Evolutionary conservation across 257 asterid species (phyloP), one percentile per base, ranked within the genome.

Genomic region (Salvia miltiorrhiza): DNA sequence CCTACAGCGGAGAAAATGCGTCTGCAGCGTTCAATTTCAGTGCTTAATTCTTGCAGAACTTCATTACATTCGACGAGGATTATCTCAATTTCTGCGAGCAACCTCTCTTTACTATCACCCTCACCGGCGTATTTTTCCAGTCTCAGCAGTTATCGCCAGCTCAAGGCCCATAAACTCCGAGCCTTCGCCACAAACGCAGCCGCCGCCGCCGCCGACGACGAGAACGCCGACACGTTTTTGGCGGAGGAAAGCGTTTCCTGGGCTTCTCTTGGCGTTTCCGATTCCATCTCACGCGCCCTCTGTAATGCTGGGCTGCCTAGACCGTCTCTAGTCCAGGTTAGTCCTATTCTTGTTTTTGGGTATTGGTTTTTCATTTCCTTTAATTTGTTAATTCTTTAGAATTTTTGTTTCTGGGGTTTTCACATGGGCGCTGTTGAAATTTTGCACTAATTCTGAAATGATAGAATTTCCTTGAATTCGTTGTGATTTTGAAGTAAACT

Each of bases 301-400:
- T 70, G 81, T 59, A 74, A 77, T 72, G 74, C 70, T 85, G 96
- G 93, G 54, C 83, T 94, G 71, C 79, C 65, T 23, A 86, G 99
- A 61, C 99, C 99, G 33, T 94, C 97, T 21, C 65, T 83, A 63
- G 86, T 94, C 75, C 99, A 91, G 99, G 99, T 94, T 58, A 26
- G 14, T 26, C 10, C 21, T 6, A 2, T 48, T 19, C 21, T 28
- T 48, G 2, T 44, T 4, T 9, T 28, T 13, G 3, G 7, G 41
- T 28, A 0, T 43, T 14, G 6, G n/a, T 4, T 50, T 33, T 40
- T 49, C 9, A 7, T 47, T 73, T 50, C 14, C 63, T 67, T 32
- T 35, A 33, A 43, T 3, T 72, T 30, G 9, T 45, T 68, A 5
- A 0, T 66, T 16, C 53, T 2, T 48, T 8, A 0, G 8, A 0